phyloP scores from a whole-genome alignment of 164 flowering plant species.

The Paratinospora sagittata region DNA sequence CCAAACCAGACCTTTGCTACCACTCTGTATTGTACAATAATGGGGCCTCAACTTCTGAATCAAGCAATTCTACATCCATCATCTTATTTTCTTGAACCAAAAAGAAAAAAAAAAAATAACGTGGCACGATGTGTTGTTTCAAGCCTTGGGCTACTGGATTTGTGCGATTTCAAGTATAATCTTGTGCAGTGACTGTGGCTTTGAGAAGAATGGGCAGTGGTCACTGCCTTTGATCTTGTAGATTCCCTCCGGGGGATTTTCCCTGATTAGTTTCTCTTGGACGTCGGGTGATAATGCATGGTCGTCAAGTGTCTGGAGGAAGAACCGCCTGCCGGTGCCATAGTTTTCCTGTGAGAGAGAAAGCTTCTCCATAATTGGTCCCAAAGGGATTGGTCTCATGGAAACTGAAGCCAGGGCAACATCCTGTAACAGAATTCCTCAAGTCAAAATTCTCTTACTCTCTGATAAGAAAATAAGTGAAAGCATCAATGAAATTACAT shows the following conservation, averaged over 20 bases:
- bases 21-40: no score
- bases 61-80: no score
- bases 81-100: no score
- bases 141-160: slow-evolving; percentile 31
- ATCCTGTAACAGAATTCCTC: slow-evolving; percentile 40
- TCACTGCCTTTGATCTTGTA: slow-evolving; percentile 96
- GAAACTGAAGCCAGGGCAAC: slow-evolving; percentile 87
- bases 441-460: no score
- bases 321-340: slow-evolving; percentile 65
- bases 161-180: slow-evolving; percentile 78
- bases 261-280: slow-evolving; percentile 86
- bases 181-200: slow-evolving; percentile 92
- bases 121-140: no score
- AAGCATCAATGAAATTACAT: not conserved
- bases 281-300: slow-evolving; percentile 75
- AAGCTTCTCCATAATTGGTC: slow-evolving; percentile 87
- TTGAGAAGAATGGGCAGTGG: slow-evolving; percentile 97
- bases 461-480: no score
- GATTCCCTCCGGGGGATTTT: slow-evolving; percentile 82
- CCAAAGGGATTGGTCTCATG: slow-evolving; percentile 79
- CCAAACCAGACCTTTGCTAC: no score
- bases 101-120: not conserved
- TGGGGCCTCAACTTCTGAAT: no score
- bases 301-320: slow-evolving; percentile 83
- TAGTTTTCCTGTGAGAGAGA: slow-evolving; percentile 60